Base-by-base conservation (phyloP, 2,329 filamentous ascomycete species). In the Chrysosphaeria jannelii region DNA sequence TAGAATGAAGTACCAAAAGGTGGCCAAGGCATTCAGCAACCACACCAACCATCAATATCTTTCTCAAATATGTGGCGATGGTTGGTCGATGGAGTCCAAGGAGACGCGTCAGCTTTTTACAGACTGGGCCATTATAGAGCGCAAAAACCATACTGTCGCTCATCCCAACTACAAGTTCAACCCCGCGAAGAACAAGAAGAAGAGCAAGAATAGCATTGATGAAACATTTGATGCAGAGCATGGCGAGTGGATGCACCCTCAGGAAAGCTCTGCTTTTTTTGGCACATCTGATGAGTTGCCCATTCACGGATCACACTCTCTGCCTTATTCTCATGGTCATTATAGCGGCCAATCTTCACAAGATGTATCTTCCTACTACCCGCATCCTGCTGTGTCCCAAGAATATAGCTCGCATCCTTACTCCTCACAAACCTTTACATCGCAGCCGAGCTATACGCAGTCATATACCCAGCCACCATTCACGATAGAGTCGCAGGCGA, bases 101-200 rank as follows among this genome's bases (percentile, higher is more conserved):
- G 52, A 60, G 20, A 43, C 91, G 28, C 63, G 68, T 26, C 57
- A 67, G 11, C 55, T 68, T 34, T 97, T 76, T 48, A 74, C 71
- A 38, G 51, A 62, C 10, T 67, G 74, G 48, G 75, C 85, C 12
- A 63, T 60, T 35, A 53, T 72, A 11, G 85, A 93, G 44, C 61
- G 78, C 21, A 55, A 65, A 33, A 89, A 88, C 42, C 81, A 93
- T 41, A 61, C 70, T 25, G 56, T 59, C 25, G 78, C 81, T 3
- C 76, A 89, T 34, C 85, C 85, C 0, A 62, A 64, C 20, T 97
- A 93, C 52, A 93, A 89, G 44, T 97, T 93, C 46, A 70, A 72
- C 3, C 81, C 81, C 2, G 67, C 68, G 35, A 89, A 85, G 44
- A 46, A 52, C 14, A 44, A 46, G 21, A 50, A 50, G 31, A 43